Base-by-base conservation (phyloP, 208 protist species). In the Acanthamoeba healyi region DNA sequence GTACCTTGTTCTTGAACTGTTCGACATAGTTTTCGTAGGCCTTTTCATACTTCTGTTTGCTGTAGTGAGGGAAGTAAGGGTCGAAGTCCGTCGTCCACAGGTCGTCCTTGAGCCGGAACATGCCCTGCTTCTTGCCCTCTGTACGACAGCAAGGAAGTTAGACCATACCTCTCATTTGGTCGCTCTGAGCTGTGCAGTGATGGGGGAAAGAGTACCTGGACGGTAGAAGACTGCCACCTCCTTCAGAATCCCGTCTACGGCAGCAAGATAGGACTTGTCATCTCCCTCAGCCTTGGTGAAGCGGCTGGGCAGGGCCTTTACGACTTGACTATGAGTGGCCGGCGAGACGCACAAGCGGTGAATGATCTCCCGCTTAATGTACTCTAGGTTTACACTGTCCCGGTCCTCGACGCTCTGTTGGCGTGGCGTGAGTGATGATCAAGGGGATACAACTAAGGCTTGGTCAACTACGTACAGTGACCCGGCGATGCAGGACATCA, bases 111-210 rank as follows among this genome's bases (percentile, higher is more conserved):
- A 90, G 58, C 6, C 82, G 29, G 82, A 72, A 90, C 34, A 70
- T 70, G 32, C 82, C 82, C n/a, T 90, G 82, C 58, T 70, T 90
- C 54, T 72, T 90, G 82, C 82, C 82, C 82, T 90, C 82, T 70
- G 46, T 3, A 44, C 17, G 67, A 38, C 1, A 24, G 9, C 17
- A 38, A 32, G 5, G 22, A 4, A 4, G 2, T 82, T 2, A 51
- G 42, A 15, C 19, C 12, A 61, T n/a, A n/a, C n/a, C n/a, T n/a
- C n/a, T n/a, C n/a, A n/a, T n/a, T n/a, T n/a, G 54, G 54, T 61
- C 54, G 54, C 22, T 61, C 10, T 54, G n/a, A n/a, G n/a, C 49
- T 54, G 6, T 6, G 49, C 15, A 15, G 49, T 54, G 54, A 19
- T 24, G 10, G 19, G 54, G 22, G 10, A n/a, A 19, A 61, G 22